Base-by-base conservation (phyloP, 257 asterid genomes). In the Gardenia jasminoides region DNA sequence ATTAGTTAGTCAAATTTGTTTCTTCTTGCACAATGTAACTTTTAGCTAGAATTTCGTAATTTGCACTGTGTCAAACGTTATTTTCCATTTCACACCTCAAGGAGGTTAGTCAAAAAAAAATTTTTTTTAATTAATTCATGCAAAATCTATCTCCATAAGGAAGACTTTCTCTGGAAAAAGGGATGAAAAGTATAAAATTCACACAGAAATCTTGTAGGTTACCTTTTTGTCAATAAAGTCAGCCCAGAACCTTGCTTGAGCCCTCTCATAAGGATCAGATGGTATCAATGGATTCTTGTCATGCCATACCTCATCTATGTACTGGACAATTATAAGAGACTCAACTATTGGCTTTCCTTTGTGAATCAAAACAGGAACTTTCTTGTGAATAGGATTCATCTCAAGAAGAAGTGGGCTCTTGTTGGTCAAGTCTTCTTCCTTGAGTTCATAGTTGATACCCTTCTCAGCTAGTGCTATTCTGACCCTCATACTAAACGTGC, bases 291-390 rank as follows among this genome's bases (percentile, higher is more conserved):
- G 59, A 11, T 33, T 39, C 31, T 67, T 50, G 17, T 24, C 58
- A 67, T 69, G 84, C 96, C 92, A 89, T 28, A 83, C 86, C 67
- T 86, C 87, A 64, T 88, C 96, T 20, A 91, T 86, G 83, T 89
- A 91, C 74, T 87, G 83, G 41, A 91, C 87, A 56, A 83, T 87
- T 16, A 85, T 46, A 70, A 83, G 89, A 2, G 94, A 91, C 80
- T 91, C 96, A 31, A 88, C 86, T 30, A 91, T 66, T 54, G 91
- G 87, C 12, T 89, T 91, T 1, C 90, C 88, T n/a, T 84, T 87
- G 77, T 90, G 92, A 74, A 88, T 84, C 68, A 90, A 47, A 47
- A 86, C 90, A 3, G 95, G 93, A 17, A 89, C 83, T 84, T 86
- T 86, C 87, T 85, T 85, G 82, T 89, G 83, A 81, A 90, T 77